Conservation (phyloP, 345 rosid species). For the Arabidopsis thaliana region TAIR10.1 NC_003074.8:23318501-23319000, state of each 20-base stretch:
- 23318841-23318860: slow-evolving; percentile 51
- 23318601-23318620: slow-evolving; percentile 48
- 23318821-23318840: slow-evolving; percentile 58
- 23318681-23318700: slow-evolving; percentile 66
- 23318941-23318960: slow-evolving; percentile 64
- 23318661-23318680: slow-evolving; percentile 56
- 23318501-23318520: slow-evolving; percentile 10
- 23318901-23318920: slow-evolving; percentile 63
- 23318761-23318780: slow-evolving; percentile 41
- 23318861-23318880: slow-evolving; percentile 66
- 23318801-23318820: slow-evolving; percentile 82
- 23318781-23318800: slow-evolving; percentile 54
- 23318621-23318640: slow-evolving; percentile 71
- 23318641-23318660: slow-evolving; percentile 67
- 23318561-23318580: slow-evolving; percentile 64
- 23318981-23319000: slow-evolving; percentile 51
- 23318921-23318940: slow-evolving; percentile 56
- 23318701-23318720: slow-evolving; percentile 55
- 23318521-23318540: slow-evolving; percentile 50
- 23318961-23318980: slow-evolving; percentile 67
- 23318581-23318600: slow-evolving; percentile 53
- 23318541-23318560: slow-evolving; percentile 53
- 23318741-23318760: slow-evolving; percentile 46
- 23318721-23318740: slow-evolving; percentile 57
- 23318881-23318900: slow-evolving; percentile 68